These are phyloP conservation scores for Podosphaera leucotricha DNA, from an alignment of 2,329 filamentous ascomycete species.

Conservation along the genomic window DNA sequence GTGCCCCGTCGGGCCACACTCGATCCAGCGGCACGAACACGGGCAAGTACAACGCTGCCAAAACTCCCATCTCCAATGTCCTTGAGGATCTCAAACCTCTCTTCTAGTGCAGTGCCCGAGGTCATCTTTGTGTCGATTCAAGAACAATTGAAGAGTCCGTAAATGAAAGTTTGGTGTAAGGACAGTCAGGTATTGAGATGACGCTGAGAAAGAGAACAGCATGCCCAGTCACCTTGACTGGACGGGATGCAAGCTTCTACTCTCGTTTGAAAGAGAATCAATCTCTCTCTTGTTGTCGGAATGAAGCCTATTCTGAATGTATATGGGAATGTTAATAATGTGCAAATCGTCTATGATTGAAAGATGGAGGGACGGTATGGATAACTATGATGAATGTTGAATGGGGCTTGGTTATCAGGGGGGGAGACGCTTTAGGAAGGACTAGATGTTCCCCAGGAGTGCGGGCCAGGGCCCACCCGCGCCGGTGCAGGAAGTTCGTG, in stretches of 20 bases:
- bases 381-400: background rate
- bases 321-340: background rate
- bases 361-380: background rate
- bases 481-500: slow-evolving; percentile 8
- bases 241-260: background rate
- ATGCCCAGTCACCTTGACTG: background rate
- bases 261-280: too few species aligned
- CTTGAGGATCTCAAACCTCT: slow-evolving; percentile 90
- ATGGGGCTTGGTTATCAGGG: background rate
- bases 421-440: background rate
- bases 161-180: slow-evolving; percentile 34
- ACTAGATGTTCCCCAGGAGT: slow-evolving; percentile 6
- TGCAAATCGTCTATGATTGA: background rate
- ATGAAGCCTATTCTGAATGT: too few species aligned
- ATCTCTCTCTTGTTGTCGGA: too few species aligned
- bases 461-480: slow-evolving; percentile 10
- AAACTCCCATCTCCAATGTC: slow-evolving; percentile 98
- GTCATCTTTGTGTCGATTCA: slow-evolving; percentile 25
- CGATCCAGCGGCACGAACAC: slow-evolving; percentile 75
- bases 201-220: background rate
- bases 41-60: slow-evolving; percentile 77
- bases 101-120: slow-evolving; percentile 45
- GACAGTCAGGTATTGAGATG: slow-evolving; percentile 1
- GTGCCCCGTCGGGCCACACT: slow-evolving; percentile 75
- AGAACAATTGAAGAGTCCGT: slow-evolving; percentile 48